phyloP scores from a whole-genome alignment of 2,329 filamentous ascomycete species.

The Colletotrichum sp. region DNA sequence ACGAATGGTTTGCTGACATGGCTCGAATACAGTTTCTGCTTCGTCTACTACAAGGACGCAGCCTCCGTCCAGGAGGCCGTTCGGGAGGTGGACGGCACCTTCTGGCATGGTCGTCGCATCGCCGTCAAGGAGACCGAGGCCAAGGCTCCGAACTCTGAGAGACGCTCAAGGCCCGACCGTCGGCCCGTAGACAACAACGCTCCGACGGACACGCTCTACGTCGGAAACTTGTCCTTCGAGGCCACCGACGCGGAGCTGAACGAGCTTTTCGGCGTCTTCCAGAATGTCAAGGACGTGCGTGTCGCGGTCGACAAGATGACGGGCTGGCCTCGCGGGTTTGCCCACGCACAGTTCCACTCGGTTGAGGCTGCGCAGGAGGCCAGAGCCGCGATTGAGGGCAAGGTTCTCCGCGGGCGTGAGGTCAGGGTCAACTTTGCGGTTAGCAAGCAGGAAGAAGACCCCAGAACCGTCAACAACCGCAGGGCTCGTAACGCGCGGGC shows the following conservation, averaged over 20 bases:
- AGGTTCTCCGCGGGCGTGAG: constrained; percentile 68
- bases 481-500: neutral
- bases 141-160: neutral
- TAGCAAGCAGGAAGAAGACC: neutral
- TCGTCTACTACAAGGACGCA: constrained; percentile 6
- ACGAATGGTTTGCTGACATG: neutral
- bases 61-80: neutral
- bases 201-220: constrained; percentile 64
- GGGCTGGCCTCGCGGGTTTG: constrained; percentile 83
- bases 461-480: neutral
- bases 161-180: neutral
- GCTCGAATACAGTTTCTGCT: neutral
- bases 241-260: constrained; percentile 85
- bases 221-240: constrained; percentile 88
- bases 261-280: constrained; percentile 73
- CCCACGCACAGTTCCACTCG: constrained; percentile 80
- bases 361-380: constrained; percentile 68
- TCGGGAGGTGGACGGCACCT: constrained; percentile 19
- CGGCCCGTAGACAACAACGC: neutral
- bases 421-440: constrained; percentile 70
- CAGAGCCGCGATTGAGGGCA: constrained; percentile 57
- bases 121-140: neutral
- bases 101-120: constrained; percentile 23
- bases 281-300: constrained; percentile 76
- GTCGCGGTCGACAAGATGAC: constrained; percentile 83